Conservation (phyloP, 352 stramenopile species). For the Phytophthora pinifolia region DNA sequence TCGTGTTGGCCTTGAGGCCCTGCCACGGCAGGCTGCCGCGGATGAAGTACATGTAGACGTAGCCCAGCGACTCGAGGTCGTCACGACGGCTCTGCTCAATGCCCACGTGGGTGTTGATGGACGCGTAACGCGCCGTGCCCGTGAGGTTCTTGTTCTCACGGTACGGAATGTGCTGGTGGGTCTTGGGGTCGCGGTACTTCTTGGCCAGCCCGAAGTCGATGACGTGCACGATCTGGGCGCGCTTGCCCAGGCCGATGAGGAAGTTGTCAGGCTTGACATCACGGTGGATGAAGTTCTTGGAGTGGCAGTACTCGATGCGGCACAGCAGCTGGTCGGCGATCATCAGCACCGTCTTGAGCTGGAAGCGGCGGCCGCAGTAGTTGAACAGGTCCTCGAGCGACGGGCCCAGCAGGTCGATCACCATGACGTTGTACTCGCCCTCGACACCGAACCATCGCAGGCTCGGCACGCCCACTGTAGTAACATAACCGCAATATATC, state of each 20-base stretch:
- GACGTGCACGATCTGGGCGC: constrained; percentile 83
- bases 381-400: constrained; percentile 92
- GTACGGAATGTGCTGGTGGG: constrained; percentile 91
- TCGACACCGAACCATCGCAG: constrained; percentile 99
- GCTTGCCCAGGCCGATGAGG: constrained; percentile 85
- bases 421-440: constrained; percentile 99
- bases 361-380: constrained; percentile 87
- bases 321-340: constrained; percentile 87
- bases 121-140: constrained; percentile 97
- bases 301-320: constrained; percentile 88
- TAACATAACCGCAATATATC: constrained; percentile 22
- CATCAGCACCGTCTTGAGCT: constrained; percentile 97
- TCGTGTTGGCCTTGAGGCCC: constrained; percentile 95
- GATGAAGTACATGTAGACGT: constrained; percentile 95
- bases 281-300: constrained; percentile 90
- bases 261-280: constrained; percentile 93
- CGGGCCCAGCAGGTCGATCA: constrained; percentile 98
- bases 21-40: constrained; percentile 97
- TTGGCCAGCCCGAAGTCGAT: constrained; percentile 92
- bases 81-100: constrained; percentile 98
- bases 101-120: constrained; percentile 98
- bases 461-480: constrained; percentile 96
- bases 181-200: constrained; percentile 89
- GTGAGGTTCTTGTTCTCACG: constrained; percentile 93
- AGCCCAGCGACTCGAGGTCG: constrained; percentile 97